These are phyloP conservation scores for Taphrina wiesneri DNA, from an alignment of 1,139 yeast species.

Conservation along the genomic window DNA sequence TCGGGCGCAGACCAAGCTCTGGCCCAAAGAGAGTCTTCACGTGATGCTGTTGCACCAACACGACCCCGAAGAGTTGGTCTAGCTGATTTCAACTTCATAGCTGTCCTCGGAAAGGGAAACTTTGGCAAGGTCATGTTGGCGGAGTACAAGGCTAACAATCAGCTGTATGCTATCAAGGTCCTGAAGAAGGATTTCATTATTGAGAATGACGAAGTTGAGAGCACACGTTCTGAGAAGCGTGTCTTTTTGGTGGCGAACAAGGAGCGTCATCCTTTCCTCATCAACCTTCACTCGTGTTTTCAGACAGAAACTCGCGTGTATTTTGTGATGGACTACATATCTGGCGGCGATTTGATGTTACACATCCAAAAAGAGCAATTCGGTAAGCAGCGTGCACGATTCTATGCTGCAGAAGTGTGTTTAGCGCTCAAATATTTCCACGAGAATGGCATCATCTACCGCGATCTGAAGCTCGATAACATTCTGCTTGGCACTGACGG, in stretches of 20 bases:
- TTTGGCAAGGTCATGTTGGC: constrained; percentile 87
- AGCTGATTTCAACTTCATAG: constrained; percentile 70
- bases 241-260: constrained; percentile 79
- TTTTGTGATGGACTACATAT: constrained; percentile 95
- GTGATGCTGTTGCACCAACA: neutral
- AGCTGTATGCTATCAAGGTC: constrained; percentile 87
- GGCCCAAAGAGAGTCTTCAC: constrained; percentile 38
- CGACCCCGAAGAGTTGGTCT: constrained; percentile 44
- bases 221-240: constrained; percentile 71
- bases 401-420: constrained; percentile 94
- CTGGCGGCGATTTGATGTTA: constrained; percentile 99
- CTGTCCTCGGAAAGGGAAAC: constrained; percentile 85
- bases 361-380: constrained; percentile 92
- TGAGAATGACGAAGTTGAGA: constrained; percentile 87
- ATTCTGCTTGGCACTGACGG: constrained; percentile 85
- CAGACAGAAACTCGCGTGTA: constrained; percentile 96
- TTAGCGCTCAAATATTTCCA: constrained; percentile 90
- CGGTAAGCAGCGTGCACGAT: constrained; percentile 88
- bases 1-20: constrained; percentile 39
- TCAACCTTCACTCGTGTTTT: constrained; percentile 90
- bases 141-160: constrained; percentile 62
- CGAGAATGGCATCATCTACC: constrained; percentile 91
- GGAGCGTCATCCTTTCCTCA: constrained; percentile 87
- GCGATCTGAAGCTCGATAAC: constrained; percentile 94
- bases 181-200: constrained; percentile 71